Percentiles rank a stretch among this genome's conserved stretches.
Conservation (phyloP, 1,284 basidiomycete genomes). For the Rhodotorula mucilaginosa region DNA sequence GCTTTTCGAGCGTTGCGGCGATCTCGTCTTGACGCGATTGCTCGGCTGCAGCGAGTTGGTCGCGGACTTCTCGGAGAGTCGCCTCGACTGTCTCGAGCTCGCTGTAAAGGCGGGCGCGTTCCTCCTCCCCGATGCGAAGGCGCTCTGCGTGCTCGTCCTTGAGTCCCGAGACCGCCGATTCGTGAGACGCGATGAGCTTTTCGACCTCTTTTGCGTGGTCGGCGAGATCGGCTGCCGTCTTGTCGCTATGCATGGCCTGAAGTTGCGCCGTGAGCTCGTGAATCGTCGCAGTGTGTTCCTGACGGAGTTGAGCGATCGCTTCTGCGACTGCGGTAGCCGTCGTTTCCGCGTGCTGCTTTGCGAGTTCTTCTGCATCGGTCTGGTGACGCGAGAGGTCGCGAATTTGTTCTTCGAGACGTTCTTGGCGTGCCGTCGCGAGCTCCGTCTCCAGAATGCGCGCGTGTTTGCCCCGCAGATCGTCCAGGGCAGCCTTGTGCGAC, state of each 20-base stretch:
- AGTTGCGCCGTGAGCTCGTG: not conserved
- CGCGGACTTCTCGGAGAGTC: not conserved
- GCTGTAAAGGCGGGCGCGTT: not conserved
- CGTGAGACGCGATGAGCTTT: not conserved
- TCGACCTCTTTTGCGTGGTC: not conserved
- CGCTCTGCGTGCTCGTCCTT: no score
- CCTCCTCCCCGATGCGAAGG: no score
- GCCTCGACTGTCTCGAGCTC: not conserved
- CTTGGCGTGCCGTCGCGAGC: conserved; percentile 43
- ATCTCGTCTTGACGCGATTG: no score
- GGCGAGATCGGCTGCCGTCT: not conserved
- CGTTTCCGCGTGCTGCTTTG: conserved; percentile 42
- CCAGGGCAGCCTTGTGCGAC: not conserved
- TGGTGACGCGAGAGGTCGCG: not conserved
- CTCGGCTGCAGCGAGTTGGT: not conserved
- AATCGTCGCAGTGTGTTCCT: conserved; percentile 45
- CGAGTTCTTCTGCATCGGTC: conserved; percentile 22
- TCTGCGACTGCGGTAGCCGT: conserved; percentile 48
- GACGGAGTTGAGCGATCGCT: conserved; percentile 54
- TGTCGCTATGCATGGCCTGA: not conserved
- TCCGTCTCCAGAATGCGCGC: conserved; percentile 63
- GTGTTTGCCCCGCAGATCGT: not conserved
- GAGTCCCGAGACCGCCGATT: no score
- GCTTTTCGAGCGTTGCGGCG: not conserved
- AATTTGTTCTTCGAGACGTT: not conserved